A percentile compares a stretch with the other conserved stretches of the same genome.
These are phyloP conservation scores for Termitomyces titanicus DNA, from an alignment of 768 basidiomycete species.

Conservation along the genomic window DNA sequence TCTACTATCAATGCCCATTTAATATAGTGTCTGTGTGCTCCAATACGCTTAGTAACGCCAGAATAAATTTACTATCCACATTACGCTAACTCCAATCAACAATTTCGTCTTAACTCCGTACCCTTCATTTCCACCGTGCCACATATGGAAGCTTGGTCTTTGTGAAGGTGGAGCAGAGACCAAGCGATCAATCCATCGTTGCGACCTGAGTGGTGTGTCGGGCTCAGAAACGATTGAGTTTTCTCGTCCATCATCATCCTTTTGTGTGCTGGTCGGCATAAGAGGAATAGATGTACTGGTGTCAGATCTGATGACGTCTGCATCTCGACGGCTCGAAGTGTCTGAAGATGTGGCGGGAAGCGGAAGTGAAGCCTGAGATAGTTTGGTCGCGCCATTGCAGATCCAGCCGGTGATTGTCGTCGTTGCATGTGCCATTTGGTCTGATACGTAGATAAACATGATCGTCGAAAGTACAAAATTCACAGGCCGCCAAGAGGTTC, in stretches of 20 bases:
- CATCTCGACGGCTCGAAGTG: constrained; percentile 10
- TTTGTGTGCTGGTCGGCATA: constrained; percentile 9
- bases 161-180: constrained; percentile 23
- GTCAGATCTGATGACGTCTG: constrained; percentile 8
- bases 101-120: constrained; percentile 40
- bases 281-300: constrained; percentile 18
- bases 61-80: constrained; percentile 67
- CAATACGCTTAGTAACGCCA: constrained; percentile 37
- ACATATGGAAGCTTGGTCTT: constrained; percentile 24
- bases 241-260: constrained; percentile 16
- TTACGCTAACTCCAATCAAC: constrained; percentile 34
- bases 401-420: constrained; percentile 63
- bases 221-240: constrained; percentile 28
- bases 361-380: constrained; percentile 6
- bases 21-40: not conserved
- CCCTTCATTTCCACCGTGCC: constrained; percentile 27
- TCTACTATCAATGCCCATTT: not conserved
- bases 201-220: constrained; percentile 35
- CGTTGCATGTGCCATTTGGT: constrained; percentile 75
- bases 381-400: constrained; percentile 31
- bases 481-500: constrained; percentile 65
- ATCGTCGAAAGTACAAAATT: constrained; percentile 76
- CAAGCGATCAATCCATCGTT: constrained; percentile 51
- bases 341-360: constrained; percentile 9
- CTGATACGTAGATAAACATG: constrained; percentile 78